A percentile compares a stretch with the other conserved stretches of the same genome.
Conservation (phyloP, 2,329 filamentous ascomycete genomes). For the Aspergillus aculeatus region DNA sequence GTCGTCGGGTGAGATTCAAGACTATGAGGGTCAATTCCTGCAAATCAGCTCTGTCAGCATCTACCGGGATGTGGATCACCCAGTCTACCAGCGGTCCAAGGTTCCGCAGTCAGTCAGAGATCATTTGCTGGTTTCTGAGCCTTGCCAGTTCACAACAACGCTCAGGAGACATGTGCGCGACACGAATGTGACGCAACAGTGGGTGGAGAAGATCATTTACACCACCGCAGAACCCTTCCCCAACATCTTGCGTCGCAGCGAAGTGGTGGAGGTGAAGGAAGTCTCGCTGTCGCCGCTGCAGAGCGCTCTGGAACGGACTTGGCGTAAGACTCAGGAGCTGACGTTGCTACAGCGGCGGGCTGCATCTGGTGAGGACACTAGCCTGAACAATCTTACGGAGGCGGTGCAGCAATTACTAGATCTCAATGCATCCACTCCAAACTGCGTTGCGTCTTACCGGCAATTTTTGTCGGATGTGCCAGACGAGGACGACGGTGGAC, state of each 20-base stretch:
- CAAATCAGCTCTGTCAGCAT: conserved; percentile 77
- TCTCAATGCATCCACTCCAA: conserved; percentile 69
- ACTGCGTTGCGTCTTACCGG: conserved; percentile 75
- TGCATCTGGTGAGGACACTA: conserved; percentile 68
- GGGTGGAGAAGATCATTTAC: conserved; percentile 79
- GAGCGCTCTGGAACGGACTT: conserved; percentile 86
- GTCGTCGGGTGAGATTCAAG: conserved; percentile 66
- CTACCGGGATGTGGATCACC: conserved; percentile 77
- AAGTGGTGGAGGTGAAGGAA: conserved; percentile 70
- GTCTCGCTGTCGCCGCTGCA: conserved; percentile 71
- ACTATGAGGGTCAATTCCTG: conserved; percentile 87
- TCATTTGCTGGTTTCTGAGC: conserved; percentile 74
- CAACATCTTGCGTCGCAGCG: conserved; percentile 83
- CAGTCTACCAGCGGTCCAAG: conserved; percentile 83
- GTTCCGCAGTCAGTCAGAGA: conserved; percentile 82
- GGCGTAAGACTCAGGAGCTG: conserved; percentile 87
- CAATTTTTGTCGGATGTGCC: conserved; percentile 62
- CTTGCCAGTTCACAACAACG: conserved; percentile 75
- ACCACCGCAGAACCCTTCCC: conserved; percentile 84
- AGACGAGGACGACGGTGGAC: conserved; percentile 43
- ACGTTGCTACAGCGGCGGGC: conserved; percentile 71
- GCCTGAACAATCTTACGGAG: conserved; percentile 68
- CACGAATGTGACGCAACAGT: conserved; percentile 67
- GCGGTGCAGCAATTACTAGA: conserved; percentile 76
- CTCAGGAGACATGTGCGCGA: conserved; percentile 68